phyloP scores from a whole-genome alignment of 2,329 filamentous ascomycete species.

The Ophiocordyceps robertsii region DNA sequence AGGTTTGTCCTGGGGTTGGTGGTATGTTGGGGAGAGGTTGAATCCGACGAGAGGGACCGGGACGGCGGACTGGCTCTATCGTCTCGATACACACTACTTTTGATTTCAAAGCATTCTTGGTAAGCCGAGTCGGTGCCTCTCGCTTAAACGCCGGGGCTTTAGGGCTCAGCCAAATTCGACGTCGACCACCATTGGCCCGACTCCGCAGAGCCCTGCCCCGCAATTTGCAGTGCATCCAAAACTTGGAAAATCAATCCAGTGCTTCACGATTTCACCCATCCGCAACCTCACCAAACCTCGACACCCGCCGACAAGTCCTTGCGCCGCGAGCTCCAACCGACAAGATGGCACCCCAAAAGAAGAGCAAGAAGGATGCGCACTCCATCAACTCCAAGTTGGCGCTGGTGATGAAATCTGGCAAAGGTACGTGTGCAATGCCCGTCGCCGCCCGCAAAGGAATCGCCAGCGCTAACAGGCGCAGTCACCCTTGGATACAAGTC shows the following conservation, averaged over 20 bases:
- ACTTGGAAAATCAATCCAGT: constrained; percentile 8
- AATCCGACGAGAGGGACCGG: constrained; percentile 12
- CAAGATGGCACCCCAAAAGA: constrained; percentile 60
- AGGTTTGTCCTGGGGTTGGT: constrained; percentile 14
- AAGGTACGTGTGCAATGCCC: constrained; percentile 45
- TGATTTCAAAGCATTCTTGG: constrained; percentile 41
- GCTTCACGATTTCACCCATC: no score
- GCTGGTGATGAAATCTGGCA: constrained; percentile 53
- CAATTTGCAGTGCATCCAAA: constrained; percentile 9
- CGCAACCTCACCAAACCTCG: background rate
- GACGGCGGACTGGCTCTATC: constrained; percentile 9
- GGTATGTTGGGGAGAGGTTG: constrained; percentile 21
- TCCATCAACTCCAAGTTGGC: constrained; percentile 49
- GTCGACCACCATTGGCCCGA: constrained; percentile 14
- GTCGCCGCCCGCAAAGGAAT: background rate
- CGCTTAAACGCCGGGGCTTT: constrained; percentile 26
- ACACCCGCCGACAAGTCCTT: background rate
- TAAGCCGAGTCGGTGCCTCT: constrained; percentile 14
- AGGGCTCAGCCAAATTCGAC: constrained; percentile 15
- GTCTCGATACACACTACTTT: constrained; percentile 19
- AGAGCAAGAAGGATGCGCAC: constrained; percentile 74
- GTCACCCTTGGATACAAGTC: constrained; percentile 30
- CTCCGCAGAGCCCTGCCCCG: constrained; percentile 8
- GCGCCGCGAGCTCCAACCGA: constrained; percentile 22
- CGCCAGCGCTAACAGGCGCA: constrained; percentile 4